Evolutionary conservation across 2,329 filamentous ascomycete species (phyloP).

Genomic region (Ramichloridium luteum): DNA sequence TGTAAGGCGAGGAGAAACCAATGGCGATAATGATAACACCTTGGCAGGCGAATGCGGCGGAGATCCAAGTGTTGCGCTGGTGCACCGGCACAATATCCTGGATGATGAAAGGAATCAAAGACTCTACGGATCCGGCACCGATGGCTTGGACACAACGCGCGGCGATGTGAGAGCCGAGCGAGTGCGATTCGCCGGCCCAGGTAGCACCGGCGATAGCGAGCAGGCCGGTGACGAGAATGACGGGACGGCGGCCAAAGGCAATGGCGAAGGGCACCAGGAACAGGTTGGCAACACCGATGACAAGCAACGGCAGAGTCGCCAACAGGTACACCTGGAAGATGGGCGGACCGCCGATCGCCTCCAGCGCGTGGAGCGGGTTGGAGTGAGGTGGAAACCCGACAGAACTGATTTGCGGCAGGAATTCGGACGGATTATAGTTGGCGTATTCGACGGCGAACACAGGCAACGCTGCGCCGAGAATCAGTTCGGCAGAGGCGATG

Average conservation of each 20-base stretch:
- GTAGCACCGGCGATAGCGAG: constrained; percentile 10
- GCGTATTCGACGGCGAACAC: constrained; percentile 14
- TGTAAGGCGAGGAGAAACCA: constrained; percentile 13
- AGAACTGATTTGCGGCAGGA: background rate
- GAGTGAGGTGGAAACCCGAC: background rate
- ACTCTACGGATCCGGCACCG: constrained; percentile 13
- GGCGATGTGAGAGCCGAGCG: constrained; percentile 10
- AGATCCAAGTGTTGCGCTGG: constrained; percentile 9
- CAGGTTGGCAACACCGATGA: constrained; percentile 13
- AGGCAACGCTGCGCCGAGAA: constrained; percentile 12
- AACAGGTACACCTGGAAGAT: constrained; percentile 13
- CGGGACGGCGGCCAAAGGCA: constrained; percentile 11
- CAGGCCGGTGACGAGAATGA: constrained; percentile 9
- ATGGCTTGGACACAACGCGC: constrained; percentile 12
- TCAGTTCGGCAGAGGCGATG: constrained; percentile 12
- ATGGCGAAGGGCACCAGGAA: constrained; percentile 14
- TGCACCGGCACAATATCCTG: constrained; percentile 14
- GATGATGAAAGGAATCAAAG: constrained; percentile 12
- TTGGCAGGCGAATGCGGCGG: constrained; percentile 12
- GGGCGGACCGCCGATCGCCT: constrained; percentile 8
- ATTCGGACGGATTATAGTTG: background rate
- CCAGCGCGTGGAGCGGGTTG: constrained; percentile 2
- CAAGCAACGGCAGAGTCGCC: constrained; percentile 12
- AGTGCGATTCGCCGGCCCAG: constrained; percentile 10
- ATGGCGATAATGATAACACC: constrained; percentile 15